These are phyloP conservation scores for Saturnispora besseyi DNA, from an alignment of 805 yeast species.

Conservation along the genomic window DNA sequence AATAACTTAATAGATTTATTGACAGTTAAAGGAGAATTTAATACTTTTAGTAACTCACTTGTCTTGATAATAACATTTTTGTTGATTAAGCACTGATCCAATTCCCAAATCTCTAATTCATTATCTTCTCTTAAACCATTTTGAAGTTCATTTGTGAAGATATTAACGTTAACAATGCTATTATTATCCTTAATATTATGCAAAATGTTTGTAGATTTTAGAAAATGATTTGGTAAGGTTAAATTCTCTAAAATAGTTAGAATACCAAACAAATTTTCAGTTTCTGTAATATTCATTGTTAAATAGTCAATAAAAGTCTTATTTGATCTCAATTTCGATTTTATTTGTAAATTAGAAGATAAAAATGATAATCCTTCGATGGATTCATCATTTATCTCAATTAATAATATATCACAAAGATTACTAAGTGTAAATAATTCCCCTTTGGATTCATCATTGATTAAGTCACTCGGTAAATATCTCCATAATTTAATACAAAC, in stretches of 20 bases:
- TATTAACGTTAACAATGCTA: constrained; percentile 20
- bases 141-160: constrained; percentile 18
- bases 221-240: constrained; percentile 25
- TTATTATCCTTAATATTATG: constrained; percentile 33
- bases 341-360: constrained; percentile 29
- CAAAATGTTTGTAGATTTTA: constrained; percentile 27
- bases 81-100: constrained; percentile 14
- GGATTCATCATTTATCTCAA: constrained; percentile 21
- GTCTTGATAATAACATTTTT: constrained; percentile 16
- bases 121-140: constrained; percentile 25
- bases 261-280: constrained; percentile 29
- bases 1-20: constrained; percentile 2
- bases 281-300: constrained; percentile 8
- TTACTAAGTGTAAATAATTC: constrained; percentile 28
- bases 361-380: constrained; percentile 30
- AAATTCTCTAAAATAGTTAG: constrained; percentile 34
- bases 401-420: constrained; percentile 24
- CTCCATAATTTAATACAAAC: constrained; percentile 46
- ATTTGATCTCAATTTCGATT: constrained; percentile 30
- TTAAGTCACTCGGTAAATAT: constrained; percentile 29
- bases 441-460: constrained; percentile 18
- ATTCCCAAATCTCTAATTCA: constrained; percentile 20
- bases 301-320: constrained; percentile 24
- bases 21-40: neutral
- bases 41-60: neutral